Conservation (phyloP, 306 rosid species). For the Fagus sylvatica region DNA sequence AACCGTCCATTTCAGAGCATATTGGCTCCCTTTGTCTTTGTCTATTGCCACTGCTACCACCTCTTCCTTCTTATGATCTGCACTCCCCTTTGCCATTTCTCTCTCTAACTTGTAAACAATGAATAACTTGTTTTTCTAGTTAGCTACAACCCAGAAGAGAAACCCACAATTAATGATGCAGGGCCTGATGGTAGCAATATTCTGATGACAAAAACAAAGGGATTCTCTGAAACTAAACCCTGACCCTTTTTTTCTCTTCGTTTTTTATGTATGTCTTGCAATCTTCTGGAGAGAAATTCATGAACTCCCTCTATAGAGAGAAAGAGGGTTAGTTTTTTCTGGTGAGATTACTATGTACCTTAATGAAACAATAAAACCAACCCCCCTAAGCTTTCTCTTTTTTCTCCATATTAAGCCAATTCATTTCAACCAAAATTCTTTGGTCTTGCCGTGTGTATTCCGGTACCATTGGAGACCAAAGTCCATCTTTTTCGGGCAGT, state of each 20-base stretch:
- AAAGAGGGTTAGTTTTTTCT: constrained; percentile 1
- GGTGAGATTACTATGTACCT: background rate
- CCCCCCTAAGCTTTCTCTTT: background rate
- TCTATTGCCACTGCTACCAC: constrained; percentile 77
- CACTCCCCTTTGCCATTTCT: constrained; percentile 41
- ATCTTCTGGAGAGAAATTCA: background rate
- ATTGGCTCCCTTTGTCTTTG: constrained; percentile 68
- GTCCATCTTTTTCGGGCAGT: background rate
- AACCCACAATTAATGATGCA: background rate
- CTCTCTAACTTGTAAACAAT: background rate
- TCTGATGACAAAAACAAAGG: background rate
- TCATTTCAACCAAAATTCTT: background rate
- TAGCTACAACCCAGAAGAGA: background rate
- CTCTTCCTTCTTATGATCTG: constrained; percentile 42
- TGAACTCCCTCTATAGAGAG: background rate
- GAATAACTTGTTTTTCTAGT: too few species aligned
- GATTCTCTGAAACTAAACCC: background rate
- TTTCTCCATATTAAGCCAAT: background rate
- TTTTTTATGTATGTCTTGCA: background rate
- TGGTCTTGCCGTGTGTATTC: background rate
- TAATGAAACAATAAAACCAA: background rate
- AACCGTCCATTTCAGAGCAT: constrained; percentile 81
- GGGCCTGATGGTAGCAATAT: background rate
- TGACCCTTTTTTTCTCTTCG: background rate
- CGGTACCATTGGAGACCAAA: background rate